Percentiles rank a stretch among this genome's conserved stretches.
Evolutionary conservation across 805 yeast genomes (phyloP).

Genomic region (Lipomyces mesembrius): DNA sequence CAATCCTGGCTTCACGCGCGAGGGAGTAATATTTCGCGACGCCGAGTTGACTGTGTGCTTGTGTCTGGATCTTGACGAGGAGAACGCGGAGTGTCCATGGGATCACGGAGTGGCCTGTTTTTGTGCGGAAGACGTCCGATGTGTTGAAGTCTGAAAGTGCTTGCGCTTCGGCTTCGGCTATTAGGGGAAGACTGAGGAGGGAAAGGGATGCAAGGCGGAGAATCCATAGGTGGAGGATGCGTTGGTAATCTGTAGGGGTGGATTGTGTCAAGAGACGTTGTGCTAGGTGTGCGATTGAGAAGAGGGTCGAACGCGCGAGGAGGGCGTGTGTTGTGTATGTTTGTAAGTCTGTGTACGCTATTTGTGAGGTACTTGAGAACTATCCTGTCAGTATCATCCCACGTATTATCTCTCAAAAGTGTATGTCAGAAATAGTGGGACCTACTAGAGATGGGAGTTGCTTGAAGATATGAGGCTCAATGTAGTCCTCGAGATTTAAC

Average conservation of each 20-base stretch:
- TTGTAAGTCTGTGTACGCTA: slow-evolving; percentile 17
- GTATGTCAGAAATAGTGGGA: neutral
- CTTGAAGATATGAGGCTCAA: slow-evolving; percentile 27
- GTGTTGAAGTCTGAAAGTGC: slow-evolving; percentile 41
- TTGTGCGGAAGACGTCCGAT: slow-evolving; percentile 35
- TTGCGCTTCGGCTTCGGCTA: slow-evolving; percentile 45
- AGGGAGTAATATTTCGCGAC: slow-evolving; percentile 44
- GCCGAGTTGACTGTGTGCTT: slow-evolving; percentile 46
- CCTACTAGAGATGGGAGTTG: slow-evolving; percentile 27
- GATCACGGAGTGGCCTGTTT: slow-evolving; percentile 36
- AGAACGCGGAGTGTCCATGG: slow-evolving; percentile 47
- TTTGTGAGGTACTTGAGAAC: slow-evolving; percentile 15
- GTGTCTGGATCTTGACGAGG: slow-evolving; percentile 43
- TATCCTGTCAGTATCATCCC: neutral
- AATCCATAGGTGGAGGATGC: slow-evolving; percentile 32
- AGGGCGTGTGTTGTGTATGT: slow-evolving; percentile 21
- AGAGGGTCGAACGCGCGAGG: slow-evolving; percentile 27
- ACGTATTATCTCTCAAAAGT: neutral
- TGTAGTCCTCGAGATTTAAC: slow-evolving; percentile 18
- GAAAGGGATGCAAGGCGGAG: slow-evolving; percentile 25
- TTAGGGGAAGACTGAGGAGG: slow-evolving; percentile 26
- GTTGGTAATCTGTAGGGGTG: slow-evolving; percentile 22
- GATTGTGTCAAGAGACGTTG: slow-evolving; percentile 19
- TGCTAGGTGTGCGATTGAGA: slow-evolving; percentile 20
- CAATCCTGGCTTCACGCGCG: slow-evolving; percentile 46